A percentile compares a stretch with the other conserved stretches of the same genome.
These are phyloP conservation scores for Serpula lacrymans DNA, from an alignment of 768 basidiomycete species.

Conservation along the genomic window DNA sequence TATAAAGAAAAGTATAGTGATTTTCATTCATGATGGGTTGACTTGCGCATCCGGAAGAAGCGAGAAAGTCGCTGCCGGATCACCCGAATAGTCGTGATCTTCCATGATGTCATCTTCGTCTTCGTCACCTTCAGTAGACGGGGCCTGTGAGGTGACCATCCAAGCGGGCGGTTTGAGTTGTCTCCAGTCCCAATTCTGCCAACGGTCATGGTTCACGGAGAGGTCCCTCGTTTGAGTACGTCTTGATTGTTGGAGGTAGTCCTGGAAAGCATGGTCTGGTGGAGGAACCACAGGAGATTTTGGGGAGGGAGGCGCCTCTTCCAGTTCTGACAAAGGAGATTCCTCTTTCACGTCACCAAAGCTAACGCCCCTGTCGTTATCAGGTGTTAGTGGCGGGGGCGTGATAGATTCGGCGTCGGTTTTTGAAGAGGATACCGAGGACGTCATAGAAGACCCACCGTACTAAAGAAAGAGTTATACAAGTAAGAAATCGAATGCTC, in stretches of 20 bases:
- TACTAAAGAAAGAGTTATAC: slow-evolving; percentile 15
- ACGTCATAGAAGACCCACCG: slow-evolving; percentile 19
- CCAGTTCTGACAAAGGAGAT: slow-evolving; percentile 20
- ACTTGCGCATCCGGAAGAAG: slow-evolving; percentile 13
- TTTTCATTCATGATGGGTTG: slow-evolving; percentile 13
- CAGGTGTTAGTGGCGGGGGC: slow-evolving; percentile 35
- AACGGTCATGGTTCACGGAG: slow-evolving; percentile 19
- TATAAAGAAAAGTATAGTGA: slow-evolving; percentile 11
- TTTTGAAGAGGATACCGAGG: slow-evolving; percentile 24
- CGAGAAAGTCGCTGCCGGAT: slow-evolving; percentile 11
- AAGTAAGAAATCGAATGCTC: slow-evolving; percentile 5
- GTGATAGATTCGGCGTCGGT: slow-evolving; percentile 28
- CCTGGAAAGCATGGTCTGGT: slow-evolving; percentile 18
- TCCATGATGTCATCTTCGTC: slow-evolving; percentile 23
- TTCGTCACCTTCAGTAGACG: slow-evolving; percentile 6
- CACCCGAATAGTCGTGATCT: slow-evolving; percentile 18
- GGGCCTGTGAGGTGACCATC: slow-evolving; percentile 13
- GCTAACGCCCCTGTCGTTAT: slow-evolving; percentile 23
- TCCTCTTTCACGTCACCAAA: slow-evolving; percentile 19
- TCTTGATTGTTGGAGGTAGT: slow-evolving; percentile 14
- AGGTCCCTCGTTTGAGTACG: slow-evolving; percentile 16
- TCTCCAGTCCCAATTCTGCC: slow-evolving; percentile 33
- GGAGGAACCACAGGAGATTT: slow-evolving; percentile 21
- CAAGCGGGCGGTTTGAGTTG: slow-evolving; percentile 27
- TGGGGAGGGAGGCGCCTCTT: slow-evolving; percentile 14